These are phyloP conservation scores for Entrophospora sp. DNA, from an alignment of 192 early-diverging fungal species.

Conservation along the genomic window DNA sequence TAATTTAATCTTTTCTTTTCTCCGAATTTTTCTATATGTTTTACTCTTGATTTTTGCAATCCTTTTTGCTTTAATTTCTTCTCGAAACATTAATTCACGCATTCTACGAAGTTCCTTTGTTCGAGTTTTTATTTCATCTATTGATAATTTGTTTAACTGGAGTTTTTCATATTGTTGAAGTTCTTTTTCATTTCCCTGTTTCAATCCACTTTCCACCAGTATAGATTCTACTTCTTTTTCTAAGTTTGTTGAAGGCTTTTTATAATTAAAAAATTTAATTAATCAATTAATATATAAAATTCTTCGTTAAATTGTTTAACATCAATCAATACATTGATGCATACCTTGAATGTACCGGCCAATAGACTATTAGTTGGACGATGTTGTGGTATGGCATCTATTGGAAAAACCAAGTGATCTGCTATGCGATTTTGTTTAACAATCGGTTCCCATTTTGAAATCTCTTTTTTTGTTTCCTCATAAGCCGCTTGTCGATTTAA, in stretches of 20 bases:
- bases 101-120: slow-evolving; percentile 76
- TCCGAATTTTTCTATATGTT: slow-evolving; percentile 78
- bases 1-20: slow-evolving; percentile 47
- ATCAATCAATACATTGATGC: too few relatives aligned
- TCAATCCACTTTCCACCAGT: slow-evolving; percentile 62
- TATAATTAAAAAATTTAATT: too few relatives aligned
- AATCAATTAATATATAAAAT: too few relatives aligned
- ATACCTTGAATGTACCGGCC: slow-evolving; percentile 53
- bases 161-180: slow-evolving; percentile 74
- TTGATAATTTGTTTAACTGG: slow-evolving; percentile 68
- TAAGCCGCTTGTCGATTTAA: slow-evolving; percentile 81
- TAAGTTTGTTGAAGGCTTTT: slow-evolving; percentile 49
- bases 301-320: too few relatives aligned
- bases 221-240: slow-evolving; percentile 70
- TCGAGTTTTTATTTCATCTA: slow-evolving; percentile 70
- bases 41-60: slow-evolving; percentile 97
- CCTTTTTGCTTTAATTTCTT: slow-evolving; percentile 83
- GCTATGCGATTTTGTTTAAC: slow-evolving; percentile 76
- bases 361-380: slow-evolving; percentile 44
- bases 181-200: slow-evolving; percentile 74
- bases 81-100: slow-evolving; percentile 88
- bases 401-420: slow-evolving; percentile 70
- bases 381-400: slow-evolving; percentile 31
- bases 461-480: slow-evolving; percentile 63
- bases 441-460: slow-evolving; percentile 74